Base-by-base conservation (phyloP, 345 rosid genomes). In the Dimocarpus longan region DNA sequence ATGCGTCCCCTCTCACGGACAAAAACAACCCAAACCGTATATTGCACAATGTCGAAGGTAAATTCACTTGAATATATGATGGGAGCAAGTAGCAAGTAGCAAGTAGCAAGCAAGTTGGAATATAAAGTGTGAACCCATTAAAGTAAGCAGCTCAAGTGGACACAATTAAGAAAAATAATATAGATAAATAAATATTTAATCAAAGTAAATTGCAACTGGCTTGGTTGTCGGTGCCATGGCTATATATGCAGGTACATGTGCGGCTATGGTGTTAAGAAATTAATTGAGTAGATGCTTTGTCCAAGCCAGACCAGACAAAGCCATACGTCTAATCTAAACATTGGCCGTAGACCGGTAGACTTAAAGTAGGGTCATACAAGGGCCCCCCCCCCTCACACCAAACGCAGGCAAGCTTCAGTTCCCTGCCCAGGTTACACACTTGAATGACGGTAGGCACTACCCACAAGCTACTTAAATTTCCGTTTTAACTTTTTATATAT, bases 301-400 rank as follows among this genome's bases (percentile, higher is more conserved):
- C 78, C 78, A 64, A 74, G 59, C 43, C 26, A 74, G 68, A 50
- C 70, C 42, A 44, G 24, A 65, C 68, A 64, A 74, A 64, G 26
- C 40, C 21, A 40, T 6, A 37, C 24, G 68, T 42, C 67, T 59
- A 74, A 40, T 60, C 54, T 32, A 32, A 32, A 32, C 37, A 32
- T 32, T 32, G 37, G 56, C 56, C 56, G 5, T 50, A 0, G 13
- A 50, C 37, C 37, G 37, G 37, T 32, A 32, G 3, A 50, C 56
- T 19, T 50, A 50, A 50, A 50, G 56, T 18, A 13, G 56, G 56
- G 13, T 11, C 4, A 50, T 13, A 50, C 15, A 50, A 11, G 1
- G 42, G 3, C 2, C 3, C 37, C 37, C 37, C 37, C 37, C 26
- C 50, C 71, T 68, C 50, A 68, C 42, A 12, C 26, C 71, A 46